Conservation (phyloP, 129 eudicot genomes). For the Tanacetum coccineum region DNA sequence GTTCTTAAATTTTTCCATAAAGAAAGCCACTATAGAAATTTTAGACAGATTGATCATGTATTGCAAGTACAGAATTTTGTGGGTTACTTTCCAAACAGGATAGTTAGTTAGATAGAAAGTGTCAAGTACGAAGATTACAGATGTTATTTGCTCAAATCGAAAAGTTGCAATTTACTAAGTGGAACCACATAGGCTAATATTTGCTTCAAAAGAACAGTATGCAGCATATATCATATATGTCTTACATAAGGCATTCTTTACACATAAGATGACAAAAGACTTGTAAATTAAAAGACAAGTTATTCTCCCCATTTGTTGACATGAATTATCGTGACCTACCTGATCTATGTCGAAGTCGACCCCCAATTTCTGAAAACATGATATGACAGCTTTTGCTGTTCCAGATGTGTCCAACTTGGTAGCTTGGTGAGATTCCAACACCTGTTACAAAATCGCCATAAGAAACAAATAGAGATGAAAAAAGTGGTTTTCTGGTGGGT, state of each 20-base stretch:
- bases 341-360: constrained; percentile 63
- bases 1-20: not conserved
- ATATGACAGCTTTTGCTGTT: constrained; percentile 93
- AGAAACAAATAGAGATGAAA: not conserved
- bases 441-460: constrained; percentile 35
- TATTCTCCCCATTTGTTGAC: not conserved
- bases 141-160: not conserved
- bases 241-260: not conserved
- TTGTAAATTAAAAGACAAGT: not conserved
- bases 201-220: not conserved
- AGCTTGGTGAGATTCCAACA: constrained; percentile 83
- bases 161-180: not conserved
- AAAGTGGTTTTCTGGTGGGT: not conserved
- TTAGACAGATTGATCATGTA: not conserved
- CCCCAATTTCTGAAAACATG: constrained; percentile 88
- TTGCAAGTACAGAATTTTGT: not conserved
- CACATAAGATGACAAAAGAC: not conserved
- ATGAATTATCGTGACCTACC: constrained; percentile 34
- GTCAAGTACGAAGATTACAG: not conserved
- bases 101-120: not conserved
- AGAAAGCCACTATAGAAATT: not conserved
- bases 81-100: not conserved
- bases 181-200: not conserved
- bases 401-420: constrained; percentile 87
- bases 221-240: not conserved